Evolutionary conservation across 2,329 filamentous ascomycete genomes (phyloP).

Genomic region (Diaporthe nobilis): DNA sequence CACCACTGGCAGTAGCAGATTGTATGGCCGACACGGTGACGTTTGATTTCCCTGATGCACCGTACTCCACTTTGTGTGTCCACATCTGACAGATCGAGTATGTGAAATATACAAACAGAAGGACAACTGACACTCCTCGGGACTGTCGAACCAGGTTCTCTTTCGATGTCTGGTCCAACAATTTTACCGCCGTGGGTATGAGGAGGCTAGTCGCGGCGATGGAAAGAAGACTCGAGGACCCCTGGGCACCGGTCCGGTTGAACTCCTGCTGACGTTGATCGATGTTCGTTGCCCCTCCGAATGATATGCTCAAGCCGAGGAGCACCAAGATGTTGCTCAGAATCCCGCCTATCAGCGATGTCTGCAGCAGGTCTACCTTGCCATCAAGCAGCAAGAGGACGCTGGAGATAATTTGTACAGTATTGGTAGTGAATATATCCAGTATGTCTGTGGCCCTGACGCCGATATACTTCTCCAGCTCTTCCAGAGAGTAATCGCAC

Average conservation of each 20-base stretch:
- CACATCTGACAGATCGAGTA: constrained; percentile 34
- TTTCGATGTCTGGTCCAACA: constrained; percentile 27
- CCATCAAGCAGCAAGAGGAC: constrained; percentile 22
- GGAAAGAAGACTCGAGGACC: constrained; percentile 25
- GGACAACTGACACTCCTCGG: constrained; percentile 15
- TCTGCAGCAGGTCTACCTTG: constrained; percentile 28
- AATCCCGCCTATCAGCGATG: constrained; percentile 34
- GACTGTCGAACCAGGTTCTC: constrained; percentile 29
- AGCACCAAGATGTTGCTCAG: constrained; percentile 36
- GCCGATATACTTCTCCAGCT: constrained; percentile 23
- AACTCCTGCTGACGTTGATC: constrained; percentile 9
- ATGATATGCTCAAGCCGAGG: constrained; percentile 31
- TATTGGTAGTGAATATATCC: constrained; percentile 28
- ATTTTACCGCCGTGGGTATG: constrained; percentile 29
- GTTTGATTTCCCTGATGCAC: constrained; percentile 7
- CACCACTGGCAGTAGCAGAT: not conserved
- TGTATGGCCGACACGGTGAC: not conserved
- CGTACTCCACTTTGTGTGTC: constrained; percentile 25
- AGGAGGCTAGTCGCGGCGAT: constrained; percentile 34
- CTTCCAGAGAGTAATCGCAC: constrained; percentile 28
- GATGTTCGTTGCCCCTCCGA: constrained; percentile 25
- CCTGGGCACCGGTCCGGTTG: constrained; percentile 24
- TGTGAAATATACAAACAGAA: constrained; percentile 30
- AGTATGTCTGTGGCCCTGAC: constrained; percentile 16
- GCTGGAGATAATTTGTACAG: constrained; percentile 23